Conservation (phyloP, 441 rosid species). For the Croton setiger region DNA sequence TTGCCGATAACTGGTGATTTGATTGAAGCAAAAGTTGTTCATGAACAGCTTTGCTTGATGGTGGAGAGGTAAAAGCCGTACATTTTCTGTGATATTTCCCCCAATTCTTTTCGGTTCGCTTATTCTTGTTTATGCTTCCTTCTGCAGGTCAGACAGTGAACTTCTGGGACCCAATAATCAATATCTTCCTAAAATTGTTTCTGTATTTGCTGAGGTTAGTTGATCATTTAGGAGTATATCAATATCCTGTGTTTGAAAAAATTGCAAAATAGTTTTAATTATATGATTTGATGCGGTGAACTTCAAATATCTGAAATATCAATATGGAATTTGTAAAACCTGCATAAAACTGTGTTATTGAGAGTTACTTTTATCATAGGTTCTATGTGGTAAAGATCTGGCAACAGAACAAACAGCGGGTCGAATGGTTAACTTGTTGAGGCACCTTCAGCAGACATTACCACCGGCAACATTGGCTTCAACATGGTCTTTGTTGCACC, state of each 20-base stretch:
- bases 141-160: conserved; percentile 79
- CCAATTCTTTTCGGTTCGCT: background rate
- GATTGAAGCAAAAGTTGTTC: conserved; percentile 97
- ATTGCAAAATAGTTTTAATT: background rate
- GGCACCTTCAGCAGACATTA: conserved; percentile 88
- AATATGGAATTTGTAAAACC: background rate
- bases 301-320: background rate
- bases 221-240: background rate
- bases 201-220: conserved; percentile 95
- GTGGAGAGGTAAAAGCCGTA: conserved; percentile 70
- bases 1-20: conserved; percentile 89
- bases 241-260: background rate
- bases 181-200: conserved; percentile 78
- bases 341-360: background rate
- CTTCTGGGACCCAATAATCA: conserved; percentile 89
- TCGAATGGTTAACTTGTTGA: conserved; percentile 72
- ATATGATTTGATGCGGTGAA: background rate
- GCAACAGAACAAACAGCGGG: conserved; percentile 77
- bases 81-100: background rate
- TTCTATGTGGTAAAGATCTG: conserved; percentile 78
- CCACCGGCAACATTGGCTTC: conserved; percentile 89
- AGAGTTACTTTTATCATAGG: conserved; percentile 34
- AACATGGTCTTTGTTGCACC: conserved; percentile 85
- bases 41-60: conserved; percentile 95
- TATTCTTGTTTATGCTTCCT: background rate